Percentiles rank a stretch among this genome's conserved stretches.
Evolutionary conservation across 2,329 filamentous ascomycete genomes (phyloP).

Genomic region (Fusarium irregulare): DNA sequence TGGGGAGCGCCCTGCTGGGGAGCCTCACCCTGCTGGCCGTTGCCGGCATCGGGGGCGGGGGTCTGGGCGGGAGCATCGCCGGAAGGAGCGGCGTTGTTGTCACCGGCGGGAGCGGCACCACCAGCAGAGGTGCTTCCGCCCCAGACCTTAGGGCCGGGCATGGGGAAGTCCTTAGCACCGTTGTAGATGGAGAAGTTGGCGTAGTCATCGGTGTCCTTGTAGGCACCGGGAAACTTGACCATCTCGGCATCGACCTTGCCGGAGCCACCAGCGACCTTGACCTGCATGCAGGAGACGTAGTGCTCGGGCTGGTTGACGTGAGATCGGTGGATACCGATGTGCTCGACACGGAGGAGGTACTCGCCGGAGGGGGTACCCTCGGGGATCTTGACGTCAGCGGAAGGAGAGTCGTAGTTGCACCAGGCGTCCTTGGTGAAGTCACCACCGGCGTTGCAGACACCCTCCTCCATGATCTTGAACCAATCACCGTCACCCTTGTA

Average conservation of each 20-base stretch:
- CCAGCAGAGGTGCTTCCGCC: neutral
- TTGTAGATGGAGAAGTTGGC: conserved; percentile 29
- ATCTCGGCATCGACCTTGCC: conserved; percentile 25
- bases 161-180: conserved; percentile 21
- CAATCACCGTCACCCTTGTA: conserved; percentile 21
- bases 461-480: conserved; percentile 32
- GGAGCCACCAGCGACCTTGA: conserved; percentile 16
- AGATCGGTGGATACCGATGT: conserved; percentile 23
- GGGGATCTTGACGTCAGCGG: conserved; percentile 22
- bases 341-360: conserved; percentile 30
- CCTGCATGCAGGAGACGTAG: conserved; percentile 27
- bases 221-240: conserved; percentile 26
- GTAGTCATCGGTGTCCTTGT: conserved; percentile 18
- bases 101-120: neutral
- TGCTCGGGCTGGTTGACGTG: conserved; percentile 29
- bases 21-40: neutral
- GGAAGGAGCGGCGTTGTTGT: neutral
- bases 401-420: conserved; percentile 23
- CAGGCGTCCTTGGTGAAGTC: conserved; percentile 31
- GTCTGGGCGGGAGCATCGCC: neutral
- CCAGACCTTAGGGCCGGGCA: conserved; percentile 26
- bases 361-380: conserved; percentile 16
- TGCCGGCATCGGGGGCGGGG: neutral
- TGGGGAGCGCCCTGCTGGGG: neutral
- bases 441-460: conserved; percentile 20